A percentile compares a stretch with the other conserved stretches of the same genome.
Conservation (phyloP, 495 filamentous ascomycete genomes). For the Xeromyces bisporus region DNA sequence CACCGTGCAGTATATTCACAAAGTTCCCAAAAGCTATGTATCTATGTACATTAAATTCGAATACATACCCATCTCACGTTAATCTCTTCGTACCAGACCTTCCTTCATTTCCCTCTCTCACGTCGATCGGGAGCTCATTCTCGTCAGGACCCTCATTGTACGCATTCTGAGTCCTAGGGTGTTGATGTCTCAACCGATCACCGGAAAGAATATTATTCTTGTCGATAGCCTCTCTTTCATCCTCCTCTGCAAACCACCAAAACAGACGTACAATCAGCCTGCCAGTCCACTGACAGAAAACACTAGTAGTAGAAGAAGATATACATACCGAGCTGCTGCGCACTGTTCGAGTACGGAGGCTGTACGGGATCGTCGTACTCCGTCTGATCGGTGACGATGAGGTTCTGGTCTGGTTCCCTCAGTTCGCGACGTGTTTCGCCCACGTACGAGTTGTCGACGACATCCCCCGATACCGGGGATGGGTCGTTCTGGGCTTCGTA, state of each 20-base stretch:
- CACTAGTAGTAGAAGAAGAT: not conserved
- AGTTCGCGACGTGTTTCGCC: conserved; percentile 4
- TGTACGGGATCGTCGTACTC: conserved; percentile 12
- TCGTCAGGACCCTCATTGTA: conserved; percentile 19
- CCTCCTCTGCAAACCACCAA: conserved; percentile 7
- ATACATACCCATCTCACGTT: not conserved
- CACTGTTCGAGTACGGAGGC: conserved; percentile 10
- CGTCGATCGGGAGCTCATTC: conserved; percentile 11
- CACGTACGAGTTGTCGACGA: conserved; percentile 9
- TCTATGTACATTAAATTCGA: no score
- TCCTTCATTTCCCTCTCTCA: conserved; percentile 2
- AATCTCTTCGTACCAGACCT: conserved; percentile 1
- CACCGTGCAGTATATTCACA: no score
- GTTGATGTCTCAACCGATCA: conserved; percentile 12
- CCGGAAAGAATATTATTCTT: conserved; percentile 12
- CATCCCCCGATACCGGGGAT: conserved; percentile 8
- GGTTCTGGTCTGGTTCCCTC: conserved; percentile 1
- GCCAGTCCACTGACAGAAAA: no score
- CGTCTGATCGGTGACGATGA: conserved; percentile 3
- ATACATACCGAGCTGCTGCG: conserved; percentile 11
- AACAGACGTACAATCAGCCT: no score
- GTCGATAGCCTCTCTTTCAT: conserved; percentile 13
- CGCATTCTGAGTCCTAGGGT: conserved; percentile 8
- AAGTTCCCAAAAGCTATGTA: no score
- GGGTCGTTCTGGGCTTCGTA: conserved; percentile 15